phyloP scores from a whole-genome alignment of 495 filamentous ascomycete species.

The Acidiella bohemica region DNA sequence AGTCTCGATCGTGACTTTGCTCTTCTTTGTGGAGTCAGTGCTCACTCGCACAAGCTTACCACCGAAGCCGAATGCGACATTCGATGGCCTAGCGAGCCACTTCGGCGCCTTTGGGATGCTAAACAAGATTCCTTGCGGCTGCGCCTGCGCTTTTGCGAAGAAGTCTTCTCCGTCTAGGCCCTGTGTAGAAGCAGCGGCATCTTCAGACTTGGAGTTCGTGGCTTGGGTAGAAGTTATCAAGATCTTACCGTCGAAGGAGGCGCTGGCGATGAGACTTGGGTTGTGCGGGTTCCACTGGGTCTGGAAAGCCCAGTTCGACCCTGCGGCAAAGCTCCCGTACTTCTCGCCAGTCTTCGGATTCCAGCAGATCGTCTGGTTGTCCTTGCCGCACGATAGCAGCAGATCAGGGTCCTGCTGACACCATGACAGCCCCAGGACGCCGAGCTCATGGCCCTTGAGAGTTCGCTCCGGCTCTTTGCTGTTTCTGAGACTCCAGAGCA shows the following conservation, averaged over 20 bases:
- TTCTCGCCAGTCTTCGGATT: slow-evolving; percentile 79
- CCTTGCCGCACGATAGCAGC: slow-evolving; percentile 87
- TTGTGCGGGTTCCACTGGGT: slow-evolving; percentile 90
- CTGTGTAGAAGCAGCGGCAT: slow-evolving; percentile 42
- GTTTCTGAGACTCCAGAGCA: slow-evolving; percentile 91
- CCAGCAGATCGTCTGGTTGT: slow-evolving; percentile 92
- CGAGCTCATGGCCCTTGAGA: slow-evolving; percentile 77
- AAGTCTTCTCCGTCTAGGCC: slow-evolving; percentile 86
- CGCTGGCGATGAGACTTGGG: slow-evolving; percentile 79
- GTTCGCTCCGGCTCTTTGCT: slow-evolving; percentile 88
- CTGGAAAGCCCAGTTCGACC: slow-evolving; percentile 97
- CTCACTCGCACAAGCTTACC: slow-evolving; percentile 78
- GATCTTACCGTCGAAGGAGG: slow-evolving; percentile 93
- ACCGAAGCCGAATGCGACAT: slow-evolving; percentile 90
- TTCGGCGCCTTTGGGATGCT: slow-evolving; percentile 73
- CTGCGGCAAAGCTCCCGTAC: slow-evolving; percentile 88
- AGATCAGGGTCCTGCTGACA: slow-evolving; percentile 84
- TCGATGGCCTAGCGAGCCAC: slow-evolving; percentile 77
- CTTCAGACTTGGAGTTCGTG: slow-evolving; percentile 44
- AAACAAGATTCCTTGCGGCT: slow-evolving; percentile 79
- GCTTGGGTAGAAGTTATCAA: slow-evolving; percentile 85
- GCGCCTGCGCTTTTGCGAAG: slow-evolving; percentile 82
- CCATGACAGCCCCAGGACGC: slow-evolving; percentile 91
- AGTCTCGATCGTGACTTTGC: slow-evolving; percentile 66
- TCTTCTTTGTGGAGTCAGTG: slow-evolving; percentile 46